Conservation (phyloP, 2,329 filamentous ascomycete genomes). For the Exophiala mesophila region DNA sequence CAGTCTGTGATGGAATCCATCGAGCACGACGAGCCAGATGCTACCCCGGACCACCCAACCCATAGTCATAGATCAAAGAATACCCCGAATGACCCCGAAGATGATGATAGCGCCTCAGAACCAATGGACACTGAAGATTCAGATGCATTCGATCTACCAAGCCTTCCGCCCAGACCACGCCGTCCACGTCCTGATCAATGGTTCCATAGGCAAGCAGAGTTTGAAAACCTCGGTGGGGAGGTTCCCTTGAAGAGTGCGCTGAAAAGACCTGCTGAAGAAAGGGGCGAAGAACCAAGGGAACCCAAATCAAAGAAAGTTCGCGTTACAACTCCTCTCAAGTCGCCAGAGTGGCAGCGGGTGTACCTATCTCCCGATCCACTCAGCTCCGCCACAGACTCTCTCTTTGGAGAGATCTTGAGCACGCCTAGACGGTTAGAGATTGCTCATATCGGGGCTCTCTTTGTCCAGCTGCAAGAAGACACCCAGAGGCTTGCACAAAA, state of each 20-base stretch:
- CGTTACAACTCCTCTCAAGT: not conserved
- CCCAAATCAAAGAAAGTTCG: not conserved
- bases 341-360: not conserved
- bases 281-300: not conserved
- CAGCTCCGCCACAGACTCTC: not conserved
- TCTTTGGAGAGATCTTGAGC: not conserved
- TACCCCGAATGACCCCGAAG: no score
- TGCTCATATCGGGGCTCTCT: conserved; percentile 15
- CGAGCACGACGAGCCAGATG: not conserved
- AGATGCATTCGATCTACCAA: no score
- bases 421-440: conserved; percentile 9
- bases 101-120: no score
- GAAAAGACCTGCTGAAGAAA: not conserved
- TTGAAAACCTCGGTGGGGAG: not conserved
- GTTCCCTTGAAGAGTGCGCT: not conserved
- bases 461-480: conserved; percentile 16
- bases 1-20: no score
- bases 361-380: not conserved
- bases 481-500: conserved; percentile 10
- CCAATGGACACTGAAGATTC: no score
- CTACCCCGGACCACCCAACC: not conserved
- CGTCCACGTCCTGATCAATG: no score
- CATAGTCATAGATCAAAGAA: no score
- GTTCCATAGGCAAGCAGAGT: not conserved
- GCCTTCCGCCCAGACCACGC: no score